These are phyloP conservation scores for Vitis amurensis DNA, from an alignment of 164 flowering plant genomes.

Conservation along the genomic window DNA sequence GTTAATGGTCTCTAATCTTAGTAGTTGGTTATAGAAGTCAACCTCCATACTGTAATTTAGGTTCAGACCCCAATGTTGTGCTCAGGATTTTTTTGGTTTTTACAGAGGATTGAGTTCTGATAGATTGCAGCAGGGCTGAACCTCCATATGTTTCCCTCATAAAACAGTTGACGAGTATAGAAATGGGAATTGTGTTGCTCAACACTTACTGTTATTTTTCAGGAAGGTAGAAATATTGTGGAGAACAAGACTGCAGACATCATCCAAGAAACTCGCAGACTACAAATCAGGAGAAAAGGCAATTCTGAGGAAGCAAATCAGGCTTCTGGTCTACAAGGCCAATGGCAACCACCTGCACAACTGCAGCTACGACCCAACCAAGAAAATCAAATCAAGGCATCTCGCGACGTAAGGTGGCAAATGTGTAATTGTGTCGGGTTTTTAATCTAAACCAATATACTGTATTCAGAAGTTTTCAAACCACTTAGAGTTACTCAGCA, in stretches of 20 bases:
- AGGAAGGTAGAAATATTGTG: conserved; percentile 86
- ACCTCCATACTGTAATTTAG: no score
- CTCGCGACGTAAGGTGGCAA: conserved; percentile 99
- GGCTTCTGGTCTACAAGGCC: conserved; percentile 18
- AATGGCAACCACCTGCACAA: conserved; percentile 33
- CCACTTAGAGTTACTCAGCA: not conserved
- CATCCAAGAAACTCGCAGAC: conserved; percentile 79
- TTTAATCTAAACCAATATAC: not conserved
- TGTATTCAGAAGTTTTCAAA: not conserved
- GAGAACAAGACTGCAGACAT: conserved; percentile 81
- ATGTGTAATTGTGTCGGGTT: conserved; percentile 38
- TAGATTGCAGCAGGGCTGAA: no score
- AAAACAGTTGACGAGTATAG: no score
- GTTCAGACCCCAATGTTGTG: no score
- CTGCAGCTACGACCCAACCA: conserved; percentile 48
- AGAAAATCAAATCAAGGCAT: conserved; percentile 95
- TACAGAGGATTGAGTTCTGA: no score
- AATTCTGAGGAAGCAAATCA: conserved; percentile 35
- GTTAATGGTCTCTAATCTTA: no score
- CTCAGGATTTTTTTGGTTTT: no score
- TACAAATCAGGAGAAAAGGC: conserved; percentile 69
- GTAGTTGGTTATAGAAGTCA: no score
- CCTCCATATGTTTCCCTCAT: no score
- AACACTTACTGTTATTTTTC: conserved; percentile 8
- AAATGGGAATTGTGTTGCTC: not conserved